Conservation (phyloP, 2,329 filamentous ascomycete species). For the Xylaria sp. region DNA sequence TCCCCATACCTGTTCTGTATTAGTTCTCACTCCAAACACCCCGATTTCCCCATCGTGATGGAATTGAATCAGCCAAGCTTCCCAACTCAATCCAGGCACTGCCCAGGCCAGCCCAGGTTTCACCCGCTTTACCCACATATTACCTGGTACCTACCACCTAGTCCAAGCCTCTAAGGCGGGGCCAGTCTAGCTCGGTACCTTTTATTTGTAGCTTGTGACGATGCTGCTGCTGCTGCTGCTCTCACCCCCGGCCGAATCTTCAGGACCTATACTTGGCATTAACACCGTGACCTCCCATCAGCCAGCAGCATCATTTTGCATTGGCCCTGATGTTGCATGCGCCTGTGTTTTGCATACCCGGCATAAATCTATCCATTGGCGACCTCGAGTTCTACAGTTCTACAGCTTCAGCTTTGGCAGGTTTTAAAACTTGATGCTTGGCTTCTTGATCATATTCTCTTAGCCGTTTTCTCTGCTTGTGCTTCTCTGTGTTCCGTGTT, state of each 20-base stretch:
- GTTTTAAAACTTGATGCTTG: constrained; percentile 4
- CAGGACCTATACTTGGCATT: constrained; percentile 25
- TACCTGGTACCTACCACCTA: neutral
- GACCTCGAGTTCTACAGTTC: no score
- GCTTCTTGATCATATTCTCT: neutral
- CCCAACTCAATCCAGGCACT: neutral
- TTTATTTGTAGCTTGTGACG: constrained; percentile 20
- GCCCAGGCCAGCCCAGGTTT: constrained; percentile 7
- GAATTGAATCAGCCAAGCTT: constrained; percentile 29
- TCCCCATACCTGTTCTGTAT: neutral
- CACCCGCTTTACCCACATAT: constrained; percentile 10
- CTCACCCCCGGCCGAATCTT: constrained; percentile 30
- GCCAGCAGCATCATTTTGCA: constrained; percentile 30
- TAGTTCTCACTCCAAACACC: constrained; percentile 12
- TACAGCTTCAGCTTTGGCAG: neutral
- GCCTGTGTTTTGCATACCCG: constrained; percentile 26
- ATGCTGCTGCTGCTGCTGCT: constrained; percentile 3
- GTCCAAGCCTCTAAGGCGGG: neutral
- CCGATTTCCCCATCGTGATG: constrained; percentile 31
- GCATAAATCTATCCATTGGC: constrained; percentile 6
- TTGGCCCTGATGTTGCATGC: constrained; percentile 29
- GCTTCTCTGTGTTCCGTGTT: neutral
- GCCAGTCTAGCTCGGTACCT: neutral
- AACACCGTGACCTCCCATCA: constrained; percentile 21
- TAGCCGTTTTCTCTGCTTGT: neutral